phyloP scores from a whole-genome alignment of 2,329 filamentous ascomycete genomes.

The Hymenoscyphus scutula region DNA sequence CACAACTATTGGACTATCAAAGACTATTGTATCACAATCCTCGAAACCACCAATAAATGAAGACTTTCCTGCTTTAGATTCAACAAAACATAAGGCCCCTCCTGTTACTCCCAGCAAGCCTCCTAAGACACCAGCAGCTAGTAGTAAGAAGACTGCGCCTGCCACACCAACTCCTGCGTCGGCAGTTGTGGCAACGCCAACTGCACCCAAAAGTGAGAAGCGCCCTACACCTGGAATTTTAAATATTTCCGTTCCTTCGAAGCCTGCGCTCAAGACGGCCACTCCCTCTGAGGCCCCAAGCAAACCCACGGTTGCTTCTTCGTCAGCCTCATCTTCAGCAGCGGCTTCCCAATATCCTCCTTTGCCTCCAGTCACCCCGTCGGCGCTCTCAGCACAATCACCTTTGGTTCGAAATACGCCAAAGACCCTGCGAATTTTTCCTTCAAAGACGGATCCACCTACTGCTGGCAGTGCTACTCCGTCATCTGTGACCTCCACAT shows the following conservation, averaged over 20 bases:
- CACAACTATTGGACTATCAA: constrained; percentile 46
- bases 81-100: constrained; percentile 33
- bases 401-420: constrained; percentile 52
- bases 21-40: constrained; percentile 40
- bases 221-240: constrained; percentile 38
- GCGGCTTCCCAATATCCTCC: constrained; percentile 49
- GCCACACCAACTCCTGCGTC: constrained; percentile 5
- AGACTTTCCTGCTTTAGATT: constrained; percentile 59
- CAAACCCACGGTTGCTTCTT: constrained; percentile 27
- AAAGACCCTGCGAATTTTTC: constrained; percentile 68
- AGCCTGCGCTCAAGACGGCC: constrained; percentile 29
- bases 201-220: constrained; percentile 27
- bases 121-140: constrained; percentile 12
- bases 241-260: constrained; percentile 51
- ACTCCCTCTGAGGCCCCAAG: constrained; percentile 20
- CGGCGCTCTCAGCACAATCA: constrained; percentile 51
- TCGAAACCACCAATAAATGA: constrained; percentile 51
- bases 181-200: constrained; percentile 8
- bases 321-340: constrained; percentile 32
- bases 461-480: constrained; percentile 36
- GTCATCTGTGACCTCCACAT: constrained; percentile 36
- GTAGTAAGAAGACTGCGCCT: constrained; percentile 10
- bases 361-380: constrained; percentile 46
- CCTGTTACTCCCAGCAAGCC: constrained; percentile 11
- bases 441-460: constrained; percentile 60